These are phyloP conservation scores for Penicillium coffeae DNA, from an alignment of 495 filamentous ascomycete species.

Conservation along the genomic window DNA sequence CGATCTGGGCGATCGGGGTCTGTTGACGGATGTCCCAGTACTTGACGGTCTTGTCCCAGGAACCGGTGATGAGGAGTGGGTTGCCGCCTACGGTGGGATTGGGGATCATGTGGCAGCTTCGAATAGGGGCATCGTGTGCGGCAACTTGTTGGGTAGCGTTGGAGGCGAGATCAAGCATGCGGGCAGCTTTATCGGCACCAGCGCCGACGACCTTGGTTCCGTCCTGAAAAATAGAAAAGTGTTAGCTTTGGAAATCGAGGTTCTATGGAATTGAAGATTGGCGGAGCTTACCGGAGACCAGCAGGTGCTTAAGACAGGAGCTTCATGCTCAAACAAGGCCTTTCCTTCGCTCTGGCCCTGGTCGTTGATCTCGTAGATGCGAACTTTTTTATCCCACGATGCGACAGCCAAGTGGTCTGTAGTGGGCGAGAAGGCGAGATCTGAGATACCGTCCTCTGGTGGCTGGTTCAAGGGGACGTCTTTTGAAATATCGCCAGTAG, in stretches of 20 bases:
- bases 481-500: slow-evolving; percentile 84
- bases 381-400: slow-evolving; percentile 92
- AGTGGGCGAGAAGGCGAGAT: slow-evolving; percentile 74
- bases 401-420: slow-evolving; percentile 77
- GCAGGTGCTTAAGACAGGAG: slow-evolving; percentile 70
- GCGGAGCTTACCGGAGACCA: slow-evolving; percentile 75
- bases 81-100: slow-evolving; percentile 45
- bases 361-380: slow-evolving; percentile 81
- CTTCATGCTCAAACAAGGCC: slow-evolving; percentile 72
- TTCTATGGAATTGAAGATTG: too few species aligned
- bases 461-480: slow-evolving; percentile 74
- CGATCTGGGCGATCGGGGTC: slow-evolving; percentile 58
- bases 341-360: slow-evolving; percentile 71
- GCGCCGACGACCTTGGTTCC: slow-evolving; percentile 74
- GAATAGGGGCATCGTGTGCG: slow-evolving; percentile 75
- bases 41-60: slow-evolving; percentile 94
- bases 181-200: slow-evolving; percentile 79
- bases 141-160: slow-evolving; percentile 52
- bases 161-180: slow-evolving; percentile 68
- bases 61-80: slow-evolving; percentile 77
- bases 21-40: slow-evolving; percentile 84
- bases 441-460: slow-evolving; percentile 82
- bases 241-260: slow-evolving; percentile 6
- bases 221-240: slow-evolving; percentile 35
- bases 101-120: slow-evolving; percentile 70